These are phyloP conservation scores for Bipolaris sorokiniana DNA, from an alignment of 2,329 filamentous ascomycete genomes.

Conservation along the genomic window DNA sequence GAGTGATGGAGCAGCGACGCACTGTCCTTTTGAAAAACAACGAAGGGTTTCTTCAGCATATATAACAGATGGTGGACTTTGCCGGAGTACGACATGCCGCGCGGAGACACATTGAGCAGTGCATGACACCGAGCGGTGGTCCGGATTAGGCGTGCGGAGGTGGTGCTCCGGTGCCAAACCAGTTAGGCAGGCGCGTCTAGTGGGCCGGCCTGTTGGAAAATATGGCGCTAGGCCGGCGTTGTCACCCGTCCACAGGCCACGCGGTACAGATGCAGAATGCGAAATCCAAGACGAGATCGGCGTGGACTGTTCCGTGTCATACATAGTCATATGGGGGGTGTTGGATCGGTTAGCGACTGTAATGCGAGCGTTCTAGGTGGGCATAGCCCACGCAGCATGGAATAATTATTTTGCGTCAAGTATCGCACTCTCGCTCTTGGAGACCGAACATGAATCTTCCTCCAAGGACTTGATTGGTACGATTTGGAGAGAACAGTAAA, in stretches of 20 bases:
- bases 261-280: constrained; percentile 19
- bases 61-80: constrained; percentile 31
- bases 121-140: constrained; percentile 29
- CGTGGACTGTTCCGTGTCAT: constrained; percentile 28
- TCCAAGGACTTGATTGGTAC: neutral
- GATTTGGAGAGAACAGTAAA: neutral
- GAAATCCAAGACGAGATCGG: constrained; percentile 27
- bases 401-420: constrained; percentile 4
- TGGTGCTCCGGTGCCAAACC: constrained; percentile 29
- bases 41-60: constrained; percentile 20
- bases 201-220: constrained; percentile 26
- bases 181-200: constrained; percentile 21
- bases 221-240: constrained; percentile 20
- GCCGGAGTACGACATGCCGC: constrained; percentile 37
- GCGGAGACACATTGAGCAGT: constrained; percentile 35
- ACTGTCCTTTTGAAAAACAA: constrained; percentile 15
- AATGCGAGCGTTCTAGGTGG: constrained; percentile 9
- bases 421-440: neutral
- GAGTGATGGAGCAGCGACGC: constrained; percentile 10
- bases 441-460: neutral
- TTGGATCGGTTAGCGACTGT: constrained; percentile 5
- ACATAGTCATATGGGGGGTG: constrained; percentile 13
- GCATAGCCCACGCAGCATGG: constrained; percentile 9
- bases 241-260: constrained; percentile 20
- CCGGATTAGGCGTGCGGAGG: constrained; percentile 20